Conservation (phyloP, 2,329 filamentous ascomycete genomes). For the Bipolaris oryzae region DNA sequence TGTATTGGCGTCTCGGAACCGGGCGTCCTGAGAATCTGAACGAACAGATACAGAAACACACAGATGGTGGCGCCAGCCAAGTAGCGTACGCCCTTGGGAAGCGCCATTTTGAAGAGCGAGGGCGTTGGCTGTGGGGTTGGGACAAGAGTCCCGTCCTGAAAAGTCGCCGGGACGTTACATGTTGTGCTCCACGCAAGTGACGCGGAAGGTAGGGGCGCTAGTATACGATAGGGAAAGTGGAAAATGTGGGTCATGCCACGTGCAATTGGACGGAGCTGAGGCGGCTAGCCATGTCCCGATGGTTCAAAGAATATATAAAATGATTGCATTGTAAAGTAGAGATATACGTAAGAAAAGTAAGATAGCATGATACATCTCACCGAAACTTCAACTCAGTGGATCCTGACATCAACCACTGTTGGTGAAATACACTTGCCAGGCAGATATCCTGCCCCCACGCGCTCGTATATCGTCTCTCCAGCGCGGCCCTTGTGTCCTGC, state of each 20-base stretch:
- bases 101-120: slow-evolving; percentile 67
- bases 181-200: slow-evolving; percentile 19
- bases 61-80: slow-evolving; percentile 73
- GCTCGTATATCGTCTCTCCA: slow-evolving; percentile 1
- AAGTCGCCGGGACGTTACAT: slow-evolving; percentile 3
- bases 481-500: not conserved
- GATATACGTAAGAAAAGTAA: no score
- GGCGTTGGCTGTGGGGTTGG: slow-evolving; percentile 3
- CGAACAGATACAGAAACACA: slow-evolving; percentile 79
- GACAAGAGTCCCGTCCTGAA: slow-evolving; percentile 17
- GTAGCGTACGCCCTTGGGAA: slow-evolving; percentile 83
- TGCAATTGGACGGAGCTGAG: not conserved
- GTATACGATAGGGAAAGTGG: not conserved
- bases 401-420: not conserved
- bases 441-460: not conserved
- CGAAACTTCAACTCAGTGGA: not conserved
- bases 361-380: no score
- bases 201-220: slow-evolving; percentile 15
- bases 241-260: not conserved
- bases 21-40: slow-evolving; percentile 71
- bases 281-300: not conserved
- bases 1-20: slow-evolving; percentile 56
- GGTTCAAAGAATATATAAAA: not conserved
- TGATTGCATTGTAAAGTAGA: not conserved
- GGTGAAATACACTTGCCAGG: slow-evolving; percentile 5